Base-by-base conservation (phyloP, 148 eudicot genomes). In the Hydrangea macrophylla region DNA sequence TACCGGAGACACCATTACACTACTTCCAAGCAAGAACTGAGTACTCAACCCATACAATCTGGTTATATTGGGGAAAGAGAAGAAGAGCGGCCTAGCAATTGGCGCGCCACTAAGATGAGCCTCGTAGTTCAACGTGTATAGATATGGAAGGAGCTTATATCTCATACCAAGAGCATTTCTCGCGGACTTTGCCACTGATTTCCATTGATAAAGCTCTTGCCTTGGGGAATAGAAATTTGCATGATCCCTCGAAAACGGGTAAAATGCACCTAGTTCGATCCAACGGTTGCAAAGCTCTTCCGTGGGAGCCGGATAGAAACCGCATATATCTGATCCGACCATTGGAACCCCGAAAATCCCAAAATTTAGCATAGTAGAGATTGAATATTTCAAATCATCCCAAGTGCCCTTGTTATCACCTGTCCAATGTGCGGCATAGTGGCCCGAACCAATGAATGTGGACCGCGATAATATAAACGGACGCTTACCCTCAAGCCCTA, bases 251-350 rank as follows among this genome's bases (percentile, higher is more conserved):
- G 98, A 90, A 73, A 93, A 93, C 0, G 98, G 98, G 77, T 93
- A 93, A 64, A 93, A 93, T 3, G 98, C 98, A 9, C 98, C 98
- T 60, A 93, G 25, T 61, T 93, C 97, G 9, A 93, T 93, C 98
- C 98, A 93, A 64, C 98, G 90, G 70, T 90, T 93, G 81, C 98
- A 93, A 2, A 93, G 92, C 71, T 93, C 98, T 69, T 93, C 98
- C 0, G 95, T 90, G 1, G 98, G 92, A 57, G 83, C 83, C 6
- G 96, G 98, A 66, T 90, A 93, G 71, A 93, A 93, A 33, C 98
- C 98, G 55, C 98, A 93, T 45, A 93, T 93, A 71, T 93, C 98
- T 4, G 98, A 77, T 44, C 98, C 98, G 25, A 93, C 97, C 98
- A 93, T 93, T 2, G 98, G 98, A 45, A 93, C 81, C 7, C 98